Conservation (phyloP, 2,329 filamentous ascomycete genomes). For the Proliferodiscus dingleyae region DNA sequence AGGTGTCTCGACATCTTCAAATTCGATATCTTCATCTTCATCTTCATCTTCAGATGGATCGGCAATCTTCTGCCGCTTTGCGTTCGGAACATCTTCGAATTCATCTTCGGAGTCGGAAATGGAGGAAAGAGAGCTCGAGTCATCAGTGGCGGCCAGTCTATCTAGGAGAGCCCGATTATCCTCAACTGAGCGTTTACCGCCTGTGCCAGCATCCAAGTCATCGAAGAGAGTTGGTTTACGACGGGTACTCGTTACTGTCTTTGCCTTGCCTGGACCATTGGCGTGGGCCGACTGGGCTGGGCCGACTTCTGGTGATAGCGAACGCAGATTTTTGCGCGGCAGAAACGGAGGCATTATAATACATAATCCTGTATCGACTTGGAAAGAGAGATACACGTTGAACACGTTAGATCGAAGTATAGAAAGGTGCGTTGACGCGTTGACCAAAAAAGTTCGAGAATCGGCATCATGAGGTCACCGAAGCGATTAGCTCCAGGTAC, state of each 20-base stretch:
- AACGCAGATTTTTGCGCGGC: conserved; percentile 60
- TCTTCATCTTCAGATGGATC: conserved; percentile 32
- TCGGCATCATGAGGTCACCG: conserved; percentile 13
- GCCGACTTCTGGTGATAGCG: conserved; percentile 36
- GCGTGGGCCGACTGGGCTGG: conserved; percentile 20
- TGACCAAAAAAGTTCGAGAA: conserved; percentile 1
- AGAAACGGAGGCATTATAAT: conserved; percentile 61
- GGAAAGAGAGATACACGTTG: neutral
- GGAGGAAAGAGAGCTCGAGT: conserved; percentile 31
- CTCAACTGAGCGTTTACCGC: conserved; percentile 35
- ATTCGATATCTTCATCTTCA: conserved; percentile 56
- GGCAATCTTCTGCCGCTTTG: conserved; percentile 38
- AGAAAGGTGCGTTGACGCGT: no score
- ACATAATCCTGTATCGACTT: conserved; percentile 1
- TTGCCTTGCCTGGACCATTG: conserved; percentile 26
- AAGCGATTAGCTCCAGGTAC: conserved; percentile 14
- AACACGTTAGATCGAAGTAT: neutral
- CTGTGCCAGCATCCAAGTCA: conserved; percentile 46
- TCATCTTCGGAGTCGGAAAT: conserved; percentile 41
- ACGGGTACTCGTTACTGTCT: conserved; percentile 27
- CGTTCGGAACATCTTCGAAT: conserved; percentile 46
- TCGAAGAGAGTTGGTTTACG: conserved; percentile 58
- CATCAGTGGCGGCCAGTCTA: conserved; percentile 41
- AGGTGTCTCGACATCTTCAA: conserved; percentile 52
- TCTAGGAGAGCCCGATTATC: conserved; percentile 40